These are phyloP conservation scores for Tricholoma bakamatsutake DNA, from an alignment of 768 basidiomycete genomes.

Conservation along the genomic window DNA sequence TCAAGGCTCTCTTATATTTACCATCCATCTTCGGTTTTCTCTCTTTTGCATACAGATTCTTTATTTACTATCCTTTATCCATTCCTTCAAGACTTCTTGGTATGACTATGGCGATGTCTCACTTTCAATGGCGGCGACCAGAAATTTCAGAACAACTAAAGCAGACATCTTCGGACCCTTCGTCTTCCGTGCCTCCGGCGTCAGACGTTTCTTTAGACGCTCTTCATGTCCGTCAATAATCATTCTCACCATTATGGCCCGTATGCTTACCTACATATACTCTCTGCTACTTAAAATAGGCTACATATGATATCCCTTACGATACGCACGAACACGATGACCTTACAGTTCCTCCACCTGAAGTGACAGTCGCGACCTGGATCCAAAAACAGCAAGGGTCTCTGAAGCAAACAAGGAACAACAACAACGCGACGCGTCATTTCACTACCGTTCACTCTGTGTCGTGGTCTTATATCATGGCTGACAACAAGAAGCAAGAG, in stretches of 20 bases:
- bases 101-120: conserved; percentile 16
- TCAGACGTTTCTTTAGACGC: conserved; percentile 34
- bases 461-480: conserved; percentile 49
- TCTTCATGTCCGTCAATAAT: conserved; percentile 42
- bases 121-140: conserved; percentile 13
- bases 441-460: conserved; percentile 30
- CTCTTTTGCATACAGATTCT: conserved; percentile 41
- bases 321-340: conserved; percentile 20
- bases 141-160: conserved; percentile 11
- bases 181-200: conserved; percentile 8
- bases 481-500: conserved; percentile 80
- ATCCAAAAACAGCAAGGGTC: conserved; percentile 3
- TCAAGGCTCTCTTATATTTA: conserved; percentile 26
- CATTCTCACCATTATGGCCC: conserved; percentile 25
- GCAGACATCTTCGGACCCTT: conserved; percentile 7
- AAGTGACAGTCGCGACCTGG: conserved; percentile 26
- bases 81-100: conserved; percentile 38
- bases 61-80: conserved; percentile 44
- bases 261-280: conserved; percentile 32
- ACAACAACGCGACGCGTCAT: conserved; percentile 64
- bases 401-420: conserved; percentile 28
- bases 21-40: conserved; percentile 38
- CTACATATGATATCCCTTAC: conserved; percentile 22
- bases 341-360: conserved; percentile 5
- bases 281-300: conserved; percentile 33